Percentiles rank a stretch among this genome's conserved stretches.
These are phyloP conservation scores for Xylaria bambusicola DNA, from an alignment of 495 filamentous ascomycete genomes.

Conservation along the genomic window DNA sequence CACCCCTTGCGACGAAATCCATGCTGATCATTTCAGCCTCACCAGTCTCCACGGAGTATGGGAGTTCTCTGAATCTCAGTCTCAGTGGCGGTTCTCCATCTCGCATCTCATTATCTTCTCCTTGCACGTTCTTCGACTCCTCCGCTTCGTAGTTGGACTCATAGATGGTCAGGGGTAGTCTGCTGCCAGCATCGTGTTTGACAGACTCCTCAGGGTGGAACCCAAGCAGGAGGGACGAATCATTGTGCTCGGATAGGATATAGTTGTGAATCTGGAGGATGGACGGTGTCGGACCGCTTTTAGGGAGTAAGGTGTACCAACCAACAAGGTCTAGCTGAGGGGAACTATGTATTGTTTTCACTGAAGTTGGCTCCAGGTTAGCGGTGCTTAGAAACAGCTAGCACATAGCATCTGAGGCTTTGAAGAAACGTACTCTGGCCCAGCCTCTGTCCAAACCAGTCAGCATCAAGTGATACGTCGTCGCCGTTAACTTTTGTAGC, in stretches of 20 bases:
- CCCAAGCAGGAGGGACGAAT: conserved; percentile 82
- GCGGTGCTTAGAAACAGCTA: too few species aligned
- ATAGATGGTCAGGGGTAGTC: conserved; percentile 86
- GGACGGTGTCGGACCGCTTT: conserved; percentile 66
- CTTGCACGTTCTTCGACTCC: conserved; percentile 51
- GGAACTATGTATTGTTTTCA: conserved; percentile 84
- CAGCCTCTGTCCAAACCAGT: conserved; percentile 78
- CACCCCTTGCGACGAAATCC: conserved; percentile 83
- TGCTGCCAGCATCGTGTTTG: conserved; percentile 63
- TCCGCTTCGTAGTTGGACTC: conserved; percentile 77
- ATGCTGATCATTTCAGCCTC: conserved; percentile 98
- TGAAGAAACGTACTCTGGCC: conserved; percentile 69
- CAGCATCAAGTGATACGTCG: conserved; percentile 57
- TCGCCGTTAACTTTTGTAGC: conserved; percentile 48
- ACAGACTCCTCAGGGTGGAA: conserved; percentile 70
- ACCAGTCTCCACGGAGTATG: conserved; percentile 86
- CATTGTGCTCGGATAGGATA: conserved; percentile 72
- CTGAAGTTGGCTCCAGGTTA: too few species aligned
- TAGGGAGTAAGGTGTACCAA: conserved; percentile 86
- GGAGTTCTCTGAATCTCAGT: conserved; percentile 78
- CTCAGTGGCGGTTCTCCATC: conserved; percentile 63
- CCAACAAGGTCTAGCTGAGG: conserved; percentile 86
- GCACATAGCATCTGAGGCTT: too few species aligned
- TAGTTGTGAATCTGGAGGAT: conserved; percentile 76
- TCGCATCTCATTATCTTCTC: conserved; percentile 71